Percentiles rank a stretch among this genome's conserved stretches.
phyloP scores from a whole-genome alignment of 2,329 filamentous ascomycete genomes.

The Xylariaceae sp. region DNA sequence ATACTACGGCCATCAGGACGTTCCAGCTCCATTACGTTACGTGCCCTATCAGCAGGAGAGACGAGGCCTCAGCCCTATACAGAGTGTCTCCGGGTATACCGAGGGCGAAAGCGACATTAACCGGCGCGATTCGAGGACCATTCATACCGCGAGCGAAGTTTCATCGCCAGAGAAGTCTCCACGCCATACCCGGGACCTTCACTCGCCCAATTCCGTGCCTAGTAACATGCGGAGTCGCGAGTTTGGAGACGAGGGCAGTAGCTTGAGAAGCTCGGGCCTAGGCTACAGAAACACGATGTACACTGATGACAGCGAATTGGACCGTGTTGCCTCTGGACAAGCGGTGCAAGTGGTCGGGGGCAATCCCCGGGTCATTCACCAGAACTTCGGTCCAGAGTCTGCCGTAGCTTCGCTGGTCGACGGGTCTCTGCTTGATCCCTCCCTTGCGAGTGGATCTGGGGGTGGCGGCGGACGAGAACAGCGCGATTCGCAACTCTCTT shows the following conservation, averaged over 20 bases:
- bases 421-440: constrained; percentile 62
- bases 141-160: constrained; percentile 40
- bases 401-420: constrained; percentile 81
- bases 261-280: constrained; percentile 43
- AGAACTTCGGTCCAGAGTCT: constrained; percentile 69
- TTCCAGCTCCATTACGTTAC: constrained; percentile 57
- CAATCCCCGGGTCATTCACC: constrained; percentile 71
- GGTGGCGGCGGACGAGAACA: constrained; percentile 44
- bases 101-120: constrained; percentile 57
- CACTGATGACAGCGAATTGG: constrained; percentile 48
- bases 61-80: constrained; percentile 77
- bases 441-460: constrained; percentile 57
- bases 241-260: constrained; percentile 53
- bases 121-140: constrained; percentile 50
- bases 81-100: constrained; percentile 82
- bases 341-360: constrained; percentile 63
- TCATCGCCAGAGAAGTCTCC: constrained; percentile 56
- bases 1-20: constrained; percentile 53
- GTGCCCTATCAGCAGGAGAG: constrained; percentile 62
- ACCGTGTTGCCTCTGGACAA: constrained; percentile 56
- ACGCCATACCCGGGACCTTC: constrained; percentile 31
- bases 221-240: constrained; percentile 42
- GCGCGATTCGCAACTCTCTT: constrained; percentile 25
- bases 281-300: constrained; percentile 48
- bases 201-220: constrained; percentile 50